These are phyloP conservation scores for Kwoniella sp. DNA, from an alignment of 768 basidiomycete species.

Conservation along the genomic window DNA sequence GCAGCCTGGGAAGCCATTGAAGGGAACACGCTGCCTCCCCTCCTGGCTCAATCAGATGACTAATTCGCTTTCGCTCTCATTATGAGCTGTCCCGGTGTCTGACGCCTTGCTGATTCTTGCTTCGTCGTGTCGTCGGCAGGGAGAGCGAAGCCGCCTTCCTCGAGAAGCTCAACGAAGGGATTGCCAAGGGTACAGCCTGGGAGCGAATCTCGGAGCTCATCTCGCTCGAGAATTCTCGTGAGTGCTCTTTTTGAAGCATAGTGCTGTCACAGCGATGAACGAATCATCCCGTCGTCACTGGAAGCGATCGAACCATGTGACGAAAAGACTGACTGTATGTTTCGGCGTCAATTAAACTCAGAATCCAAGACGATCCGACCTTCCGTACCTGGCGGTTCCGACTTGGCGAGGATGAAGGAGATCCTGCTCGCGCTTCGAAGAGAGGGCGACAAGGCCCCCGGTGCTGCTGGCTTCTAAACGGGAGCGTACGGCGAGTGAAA, in stretches of 20 bases:
- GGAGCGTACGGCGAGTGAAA: too few relatives aligned
- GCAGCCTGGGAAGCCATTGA: too few relatives aligned
- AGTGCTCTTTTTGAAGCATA: conserved; percentile 16
- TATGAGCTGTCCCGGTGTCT: not conserved
- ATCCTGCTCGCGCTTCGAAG: conserved; percentile 83
- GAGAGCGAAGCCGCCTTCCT: conserved; percentile 83
- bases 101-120: not conserved
- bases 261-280: not conserved
- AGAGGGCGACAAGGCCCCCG: conserved; percentile 88
- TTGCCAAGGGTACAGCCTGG: conserved; percentile 93
- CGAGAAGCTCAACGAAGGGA: conserved; percentile 68
- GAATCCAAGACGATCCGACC: conserved; percentile 92
- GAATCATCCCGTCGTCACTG: not conserved
- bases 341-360: conserved; percentile 3
- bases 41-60: not conserved
- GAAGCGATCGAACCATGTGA: too few relatives aligned
- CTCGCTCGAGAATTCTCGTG: conserved; percentile 85
- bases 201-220: conserved; percentile 83
- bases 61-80: not conserved
- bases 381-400: conserved; percentile 82
- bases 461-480: conserved; percentile 83
- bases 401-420: conserved; percentile 87
- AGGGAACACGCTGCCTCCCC: too few relatives aligned
- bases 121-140: conserved; percentile 60
- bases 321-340: not conserved